A percentile compares a stretch with the other conserved stretches of the same genome.
Conservation (phyloP, 768 basidiomycete species). For the Hygrocybe coccinea region DNA sequence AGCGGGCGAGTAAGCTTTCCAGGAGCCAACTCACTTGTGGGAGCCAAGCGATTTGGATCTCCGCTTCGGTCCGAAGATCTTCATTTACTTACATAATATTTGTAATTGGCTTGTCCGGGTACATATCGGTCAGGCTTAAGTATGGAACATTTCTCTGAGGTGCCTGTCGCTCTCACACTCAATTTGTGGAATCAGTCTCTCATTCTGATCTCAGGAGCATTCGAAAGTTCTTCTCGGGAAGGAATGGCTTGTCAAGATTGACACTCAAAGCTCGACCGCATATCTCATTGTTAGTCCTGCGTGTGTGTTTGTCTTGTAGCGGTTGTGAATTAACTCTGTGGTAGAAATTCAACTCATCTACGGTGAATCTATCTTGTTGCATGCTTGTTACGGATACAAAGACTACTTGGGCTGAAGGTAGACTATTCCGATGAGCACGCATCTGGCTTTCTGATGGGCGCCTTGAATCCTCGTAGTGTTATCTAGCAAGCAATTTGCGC, state of each 20-base stretch:
- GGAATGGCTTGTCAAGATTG: conserved; percentile 72
- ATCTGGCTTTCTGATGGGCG: conserved; percentile 7
- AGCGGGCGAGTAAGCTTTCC: too few relatives aligned
- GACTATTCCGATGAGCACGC: conserved; percentile 2
- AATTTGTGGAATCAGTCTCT: conserved; percentile 2
- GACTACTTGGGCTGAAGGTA: conserved; percentile 72
- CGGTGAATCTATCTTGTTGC: conserved; percentile 52
- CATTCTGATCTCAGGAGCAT: conserved; percentile 43
- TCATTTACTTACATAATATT: background rate
- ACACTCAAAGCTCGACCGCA: conserved; percentile 53
- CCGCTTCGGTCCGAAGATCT: too few relatives aligned
- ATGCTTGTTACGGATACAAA: conserved; percentile 72
- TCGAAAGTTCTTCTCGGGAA: conserved; percentile 52
- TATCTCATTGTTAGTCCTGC: conserved; percentile 64
- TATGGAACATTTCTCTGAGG: conserved; percentile 52
- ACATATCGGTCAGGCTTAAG: too few relatives aligned
- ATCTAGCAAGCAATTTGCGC: conserved; percentile 52
- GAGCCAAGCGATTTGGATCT: background rate
- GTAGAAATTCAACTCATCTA: conserved; percentile 57
- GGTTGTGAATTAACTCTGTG: background rate
- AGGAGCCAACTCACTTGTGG: too few relatives aligned
- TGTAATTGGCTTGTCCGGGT: too few relatives aligned
- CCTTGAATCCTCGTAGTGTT: conserved; percentile 39
- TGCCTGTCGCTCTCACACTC: conserved; percentile 16
- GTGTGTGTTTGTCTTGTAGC: background rate